Base-by-base conservation (phyloP, 495 filamentous ascomycete species). In the Bombardia bombarda region DNA sequence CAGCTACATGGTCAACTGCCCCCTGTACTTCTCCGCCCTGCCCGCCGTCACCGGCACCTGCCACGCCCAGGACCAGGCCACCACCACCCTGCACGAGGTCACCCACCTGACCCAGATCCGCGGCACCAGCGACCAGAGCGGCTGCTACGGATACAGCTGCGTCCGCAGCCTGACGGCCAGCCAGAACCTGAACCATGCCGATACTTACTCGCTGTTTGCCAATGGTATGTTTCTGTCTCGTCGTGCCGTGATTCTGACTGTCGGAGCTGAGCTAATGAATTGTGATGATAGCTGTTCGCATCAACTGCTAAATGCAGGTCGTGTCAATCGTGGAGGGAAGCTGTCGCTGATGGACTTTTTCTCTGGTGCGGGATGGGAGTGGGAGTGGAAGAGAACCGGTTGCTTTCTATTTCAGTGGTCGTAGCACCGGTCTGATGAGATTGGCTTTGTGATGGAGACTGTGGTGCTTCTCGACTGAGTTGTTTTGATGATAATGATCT, bases 201-300 rank as follows among this genome's bases (percentile, higher is more conserved):
- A 83, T 56, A 71, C 75, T 1, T 83, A 78, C 50, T 69, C 80
- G 0, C 57, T 83, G 19, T 83, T 76, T 54, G 72, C 79, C 19
- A 79, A 80, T 47, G 69, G 45, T 41, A 42, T 19, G 40, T 28
- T 26, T 57, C 1, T 7, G 1, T 17, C 30, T 37, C 14, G 13
- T 14, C 12, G 13, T 33, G 32, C 12, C 2, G 2, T 33, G 13
- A 3, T 16, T 14, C 2, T 14, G n/a, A n/a, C n/a, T n/a, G n/a
- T n/a, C n/a, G n/a, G n/a, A n/a, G n/a, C n/a, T 28, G 6, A 28
- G 12, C 25, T 12, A 28, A 7, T 28, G 25, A 28, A 12, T 28
- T 28, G 25, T 7, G 7, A 28, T 28, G n/a, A n/a, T n/a, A n/a
- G n/a, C n/a, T n/a, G n/a, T n/a, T n/a, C n/a, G n/a, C n/a, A n/a